Base-by-base conservation (phyloP, 2,329 filamentous ascomycete species). In the Arthrobotrys pseudoclavata region DNA sequence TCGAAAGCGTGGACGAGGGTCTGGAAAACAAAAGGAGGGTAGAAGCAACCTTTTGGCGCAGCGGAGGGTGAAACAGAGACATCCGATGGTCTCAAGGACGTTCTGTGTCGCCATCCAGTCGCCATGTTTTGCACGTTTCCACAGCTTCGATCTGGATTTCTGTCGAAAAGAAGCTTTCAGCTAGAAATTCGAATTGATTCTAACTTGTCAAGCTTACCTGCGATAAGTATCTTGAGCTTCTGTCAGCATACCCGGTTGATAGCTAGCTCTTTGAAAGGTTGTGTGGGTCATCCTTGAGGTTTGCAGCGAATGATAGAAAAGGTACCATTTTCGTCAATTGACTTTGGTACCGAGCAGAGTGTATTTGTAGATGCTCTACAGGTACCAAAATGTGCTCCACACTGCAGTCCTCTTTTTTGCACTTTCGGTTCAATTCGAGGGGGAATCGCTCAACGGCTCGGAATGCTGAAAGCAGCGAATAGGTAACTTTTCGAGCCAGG, bases 311-410 rank as follows among this genome's bases (percentile, higher is more conserved):
- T 67, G 61, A 57, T 13, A 71, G 45, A 68, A 69, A 67, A 40
- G 61, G 60, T 68, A 64, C 74, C 61, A 61, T 66, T 67, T 67
- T 67, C 67, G 53, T 67, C 67, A 68, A 71, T 71, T 71, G 67
- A 53, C 53, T 71, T 77, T 68, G 74, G 74, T 77, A 77, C 74
- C 74, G n/a, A 61, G n/a, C 26, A 31, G 20, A 63, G 74, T 61
- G 74, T 77, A 77, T 70, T 57, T 77, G 48, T 62, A 18, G 61
- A 68, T 53, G 67, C 61, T 68, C 52, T 50, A 45, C 74, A 77
- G 74, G 74, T 77, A 77, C 67, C 74, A 47, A 60, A 68, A 52
- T 37, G 29, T 64, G 52, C 66, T 61, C 66, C 66, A 69, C 66
- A 42, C 53, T 20, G n/a, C 50, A 53, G 47, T 50, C 40, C 40